These are phyloP conservation scores for Fusarium hainanense DNA, from an alignment of 2,329 filamentous ascomycete genomes.

Conservation along the genomic window DNA sequence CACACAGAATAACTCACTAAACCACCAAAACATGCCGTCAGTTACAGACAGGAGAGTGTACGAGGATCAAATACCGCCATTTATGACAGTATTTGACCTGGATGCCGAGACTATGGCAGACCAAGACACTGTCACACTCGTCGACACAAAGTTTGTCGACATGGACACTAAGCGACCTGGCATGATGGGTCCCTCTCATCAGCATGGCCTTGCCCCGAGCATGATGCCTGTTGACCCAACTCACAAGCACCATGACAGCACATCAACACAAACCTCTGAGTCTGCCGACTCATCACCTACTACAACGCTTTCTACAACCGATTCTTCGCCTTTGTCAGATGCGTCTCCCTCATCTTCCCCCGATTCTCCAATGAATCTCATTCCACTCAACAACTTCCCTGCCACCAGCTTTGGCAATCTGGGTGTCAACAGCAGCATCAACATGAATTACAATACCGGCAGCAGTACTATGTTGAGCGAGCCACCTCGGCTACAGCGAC, in stretches of 20 bases:
- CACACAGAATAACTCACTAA: conserved; percentile 1
- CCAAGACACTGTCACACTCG: conserved; percentile 63
- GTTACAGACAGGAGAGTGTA: conserved; percentile 70
- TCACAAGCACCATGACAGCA: conserved; percentile 80
- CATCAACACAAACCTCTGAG: conserved; percentile 80
- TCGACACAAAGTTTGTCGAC: conserved; percentile 64
- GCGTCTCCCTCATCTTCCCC: conserved; percentile 92
- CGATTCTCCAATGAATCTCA: conserved; percentile 83
- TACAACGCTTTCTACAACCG: conserved; percentile 90
- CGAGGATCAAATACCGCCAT: conserved; percentile 78
- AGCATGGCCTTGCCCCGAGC: conserved; percentile 54
- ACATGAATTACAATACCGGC: conserved; percentile 8
- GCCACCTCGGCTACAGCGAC: conserved; percentile 59
- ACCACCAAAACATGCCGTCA: conserved; percentile 66
- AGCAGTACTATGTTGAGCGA: conserved; percentile 53
- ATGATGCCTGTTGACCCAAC: conserved; percentile 59
- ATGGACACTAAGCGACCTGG: conserved; percentile 56
- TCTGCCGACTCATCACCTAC: conserved; percentile 96
- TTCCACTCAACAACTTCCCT: conserved; percentile 76
- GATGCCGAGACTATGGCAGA: conserved; percentile 67
- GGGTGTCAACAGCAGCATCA: conserved; percentile 18
- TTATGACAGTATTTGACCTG: conserved; percentile 80
- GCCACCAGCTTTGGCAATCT: conserved; percentile 66
- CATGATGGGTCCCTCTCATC: conserved; percentile 52
- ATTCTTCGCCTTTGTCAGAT: conserved; percentile 90